These are phyloP conservation scores for Bolboschoenoplectus hybrid DNA, from an alignment of 202 grass and related monocot species.

Conservation along the genomic window DNA sequence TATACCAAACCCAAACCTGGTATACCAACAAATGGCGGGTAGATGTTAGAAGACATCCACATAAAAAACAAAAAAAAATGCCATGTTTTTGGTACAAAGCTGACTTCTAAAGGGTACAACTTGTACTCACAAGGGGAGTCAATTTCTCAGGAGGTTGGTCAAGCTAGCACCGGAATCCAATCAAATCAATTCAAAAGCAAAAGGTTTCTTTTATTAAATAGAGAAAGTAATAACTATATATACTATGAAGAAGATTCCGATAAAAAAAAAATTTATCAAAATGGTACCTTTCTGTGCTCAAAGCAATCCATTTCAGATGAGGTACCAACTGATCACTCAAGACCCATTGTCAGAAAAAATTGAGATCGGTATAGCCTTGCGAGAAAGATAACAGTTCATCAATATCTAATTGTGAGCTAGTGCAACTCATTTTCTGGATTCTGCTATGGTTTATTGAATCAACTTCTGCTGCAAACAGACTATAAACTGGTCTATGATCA, in stretches of 20 bases:
- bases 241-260: not conserved
- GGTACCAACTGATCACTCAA: not conserved
- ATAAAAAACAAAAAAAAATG: not conserved
- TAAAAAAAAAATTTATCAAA: not conserved
- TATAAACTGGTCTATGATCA: slow-evolving; percentile 86
- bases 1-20: not conserved
- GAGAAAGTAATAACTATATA: not conserved
- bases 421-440: slow-evolving; percentile 81
- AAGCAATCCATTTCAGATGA: slow-evolving; percentile 6
- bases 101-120: not conserved
- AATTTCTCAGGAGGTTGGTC: not conserved
- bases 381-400: slow-evolving; percentile 82
- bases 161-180: not conserved
- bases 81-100: slow-evolving; percentile 2
- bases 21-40: not conserved
- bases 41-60: not conserved
- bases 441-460: slow-evolving; percentile 81
- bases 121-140: not conserved
- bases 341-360: slow-evolving; percentile 62
- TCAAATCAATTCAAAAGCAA: not conserved
- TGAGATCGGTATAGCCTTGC: slow-evolving; percentile 70
- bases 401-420: slow-evolving; percentile 73
- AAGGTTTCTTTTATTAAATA: not conserved
- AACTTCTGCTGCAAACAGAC: slow-evolving; percentile 77
- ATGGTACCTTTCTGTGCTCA: slow-evolving; percentile 9